These are phyloP conservation scores for Metschnikowia lochheadii DNA, from an alignment of 805 yeast genomes.

Conservation along the genomic window DNA sequence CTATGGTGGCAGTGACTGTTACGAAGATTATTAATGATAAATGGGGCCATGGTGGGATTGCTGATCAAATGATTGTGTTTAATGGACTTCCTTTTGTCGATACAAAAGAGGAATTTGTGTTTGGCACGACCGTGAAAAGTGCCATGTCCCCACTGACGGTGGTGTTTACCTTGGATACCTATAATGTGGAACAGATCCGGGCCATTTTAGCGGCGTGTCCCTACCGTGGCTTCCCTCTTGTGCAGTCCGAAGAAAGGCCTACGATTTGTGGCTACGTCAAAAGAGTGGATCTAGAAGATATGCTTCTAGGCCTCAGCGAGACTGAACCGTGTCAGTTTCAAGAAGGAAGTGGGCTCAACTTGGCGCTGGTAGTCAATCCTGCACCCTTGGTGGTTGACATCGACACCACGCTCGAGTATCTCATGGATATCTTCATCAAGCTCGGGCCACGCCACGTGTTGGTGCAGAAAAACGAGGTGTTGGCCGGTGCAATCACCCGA, in stretches of 20 bases:
- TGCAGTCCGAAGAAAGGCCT: conserved; percentile 35
- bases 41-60: conserved; percentile 82
- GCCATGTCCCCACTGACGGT: conserved; percentile 56
- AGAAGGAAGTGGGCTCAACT: conserved; percentile 21
- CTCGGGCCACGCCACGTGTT: conserved; percentile 76
- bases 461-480: conserved; percentile 55
- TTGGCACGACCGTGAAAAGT: conserved; percentile 42
- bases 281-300: conserved; percentile 33
- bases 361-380: conserved; percentile 31
- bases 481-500: conserved; percentile 76
- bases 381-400: conserved; percentile 62
- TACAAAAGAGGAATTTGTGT: conserved; percentile 61
- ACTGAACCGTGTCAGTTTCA: conserved; percentile 17
- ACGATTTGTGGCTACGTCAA: conserved; percentile 44
- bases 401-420: conserved; percentile 52
- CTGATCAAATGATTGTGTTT: conserved; percentile 88
- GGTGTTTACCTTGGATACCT: conserved; percentile 32
- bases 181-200: conserved; percentile 30
- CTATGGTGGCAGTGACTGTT: conserved; percentile 91
- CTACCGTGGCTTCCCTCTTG: conserved; percentile 53
- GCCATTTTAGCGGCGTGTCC: conserved; percentile 28
- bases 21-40: conserved; percentile 76
- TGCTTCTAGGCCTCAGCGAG: conserved; percentile 7
- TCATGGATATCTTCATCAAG: conserved; percentile 65
- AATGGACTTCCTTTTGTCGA: conserved; percentile 85